A percentile compares a stretch with the other conserved stretches of the same genome.
Evolutionary conservation across 192 early-diverging fungal species (phyloP).

Genomic region (Linderina pennispora): DNA sequence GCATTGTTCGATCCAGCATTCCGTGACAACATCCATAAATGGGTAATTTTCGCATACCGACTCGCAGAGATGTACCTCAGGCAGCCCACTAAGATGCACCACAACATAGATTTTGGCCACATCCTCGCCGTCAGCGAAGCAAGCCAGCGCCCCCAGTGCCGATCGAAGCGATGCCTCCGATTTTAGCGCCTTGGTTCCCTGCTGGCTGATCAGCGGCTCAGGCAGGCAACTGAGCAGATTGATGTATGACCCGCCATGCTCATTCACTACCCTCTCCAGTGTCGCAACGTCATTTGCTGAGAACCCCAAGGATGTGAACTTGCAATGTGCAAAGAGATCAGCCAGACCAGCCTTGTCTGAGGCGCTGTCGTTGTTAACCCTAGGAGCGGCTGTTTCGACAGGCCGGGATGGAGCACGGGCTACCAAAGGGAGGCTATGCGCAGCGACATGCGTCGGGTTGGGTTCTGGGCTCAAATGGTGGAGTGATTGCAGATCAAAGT

Average conservation of each 20-base stretch:
- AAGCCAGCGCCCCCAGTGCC: slow-evolving; percentile 3
- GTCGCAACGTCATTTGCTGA: slow-evolving; percentile 1
- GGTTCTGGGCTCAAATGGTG: too few species aligned
- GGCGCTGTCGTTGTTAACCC: not conserved
- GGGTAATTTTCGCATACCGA: not conserved
- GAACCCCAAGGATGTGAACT: slow-evolving; percentile 32
- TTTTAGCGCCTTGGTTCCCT: not conserved
- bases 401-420: too few species aligned
- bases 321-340: slow-evolving; percentile 17
- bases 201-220: not conserved
- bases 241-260: slow-evolving; percentile 20
- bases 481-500: too few species aligned
- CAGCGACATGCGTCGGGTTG: too few species aligned
- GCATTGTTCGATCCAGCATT: slow-evolving; percentile 59
- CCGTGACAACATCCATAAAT: slow-evolving; percentile 43
- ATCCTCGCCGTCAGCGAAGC: not conserved
- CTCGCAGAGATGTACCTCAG: slow-evolving; percentile 9
- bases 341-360: too few species aligned
- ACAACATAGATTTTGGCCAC: slow-evolving; percentile 14
- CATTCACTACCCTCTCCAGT: slow-evolving; percentile 11
- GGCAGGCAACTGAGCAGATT: slow-evolving; percentile 3
- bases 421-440: too few species aligned
- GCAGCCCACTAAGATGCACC: slow-evolving; percentile 17
- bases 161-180: not conserved
- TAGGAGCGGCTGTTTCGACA: too few species aligned